Evolutionary conservation across 1,284 basidiomycete genomes (phyloP).

Genomic region (Pseudozyma sp.): DNA sequence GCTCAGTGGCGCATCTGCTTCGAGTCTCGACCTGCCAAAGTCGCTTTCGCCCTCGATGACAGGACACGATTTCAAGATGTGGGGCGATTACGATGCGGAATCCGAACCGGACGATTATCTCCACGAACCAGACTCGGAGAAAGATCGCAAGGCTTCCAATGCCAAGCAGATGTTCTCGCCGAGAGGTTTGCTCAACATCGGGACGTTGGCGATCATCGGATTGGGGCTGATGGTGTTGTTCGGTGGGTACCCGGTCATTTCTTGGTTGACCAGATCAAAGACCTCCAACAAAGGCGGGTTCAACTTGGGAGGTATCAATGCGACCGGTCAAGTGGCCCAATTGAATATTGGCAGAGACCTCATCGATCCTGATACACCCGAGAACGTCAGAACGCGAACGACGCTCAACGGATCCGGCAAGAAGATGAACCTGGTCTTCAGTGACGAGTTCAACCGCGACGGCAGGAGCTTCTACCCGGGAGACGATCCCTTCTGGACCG

Average conservation of each 20-base stretch:
- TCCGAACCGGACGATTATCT: constrained; percentile 36
- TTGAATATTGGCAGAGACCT: constrained; percentile 33
- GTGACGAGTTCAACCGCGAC: constrained; percentile 63
- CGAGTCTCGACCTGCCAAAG: background rate
- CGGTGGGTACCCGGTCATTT: constrained; percentile 52
- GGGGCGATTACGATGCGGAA: constrained; percentile 36
- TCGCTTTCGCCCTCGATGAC: constrained; percentile 14
- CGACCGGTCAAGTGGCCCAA: constrained; percentile 39
- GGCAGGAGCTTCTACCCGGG: constrained; percentile 64
- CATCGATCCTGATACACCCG: constrained; percentile 62
- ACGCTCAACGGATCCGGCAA: constrained; percentile 30
- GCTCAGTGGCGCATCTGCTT: constrained; percentile 3
- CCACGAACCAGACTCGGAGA: constrained; percentile 47
- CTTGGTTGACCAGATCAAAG: constrained; percentile 13
- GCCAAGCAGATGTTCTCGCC: constrained; percentile 14
- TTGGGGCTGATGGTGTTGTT: constrained; percentile 48
- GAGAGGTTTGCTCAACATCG: constrained; percentile 50
- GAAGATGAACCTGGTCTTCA: constrained; percentile 61
- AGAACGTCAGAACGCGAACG: constrained; percentile 22
- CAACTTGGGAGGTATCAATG: constrained; percentile 50
- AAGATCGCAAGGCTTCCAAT: constrained; percentile 7
- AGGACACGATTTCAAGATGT: constrained; percentile 29
- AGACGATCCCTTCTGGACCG: constrained; percentile 69
- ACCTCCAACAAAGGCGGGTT: constrained; percentile 38
- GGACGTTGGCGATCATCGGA: constrained; percentile 34